A percentile compares a stretch with the other conserved stretches of the same genome.
phyloP scores from a whole-genome alignment of 106 monocot genomes.

The Acorus calamus region DNA sequence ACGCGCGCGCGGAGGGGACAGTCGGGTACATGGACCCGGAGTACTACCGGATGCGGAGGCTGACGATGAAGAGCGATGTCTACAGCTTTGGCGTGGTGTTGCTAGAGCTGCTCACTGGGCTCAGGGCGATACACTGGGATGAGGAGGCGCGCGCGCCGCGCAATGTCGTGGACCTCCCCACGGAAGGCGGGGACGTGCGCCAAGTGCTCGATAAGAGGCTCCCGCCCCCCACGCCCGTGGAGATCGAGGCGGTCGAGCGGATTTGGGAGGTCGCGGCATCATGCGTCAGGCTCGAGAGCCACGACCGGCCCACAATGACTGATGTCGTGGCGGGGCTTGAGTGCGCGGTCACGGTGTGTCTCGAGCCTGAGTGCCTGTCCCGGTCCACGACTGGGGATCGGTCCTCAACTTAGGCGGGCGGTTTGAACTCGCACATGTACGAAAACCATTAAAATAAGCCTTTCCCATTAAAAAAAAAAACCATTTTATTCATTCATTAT shows the following conservation, averaged over 20 bases:
- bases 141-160: slow-evolving; percentile 36
- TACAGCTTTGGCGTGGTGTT: slow-evolving; percentile 86
- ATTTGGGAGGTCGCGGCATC: slow-evolving; percentile 54
- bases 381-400: slow-evolving; percentile 5
- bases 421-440: too few relatives aligned
- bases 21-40: slow-evolving; percentile 91
- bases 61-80: slow-evolving; percentile 78
- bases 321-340: slow-evolving; percentile 51
- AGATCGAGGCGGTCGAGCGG: slow-evolving; percentile 63
- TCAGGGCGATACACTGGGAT: slow-evolving; percentile 44
- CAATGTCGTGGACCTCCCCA: slow-evolving; percentile 64
- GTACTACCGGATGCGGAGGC: slow-evolving; percentile 69
- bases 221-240: slow-evolving; percentile 44
- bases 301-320: slow-evolving; percentile 62
- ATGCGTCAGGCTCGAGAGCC: slow-evolving; percentile 52
- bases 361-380: neutral
- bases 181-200: slow-evolving; percentile 32
- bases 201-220: slow-evolving; percentile 48
- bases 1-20: slow-evolving; percentile 45
- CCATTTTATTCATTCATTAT: too few relatives aligned
- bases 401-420: too few relatives aligned
- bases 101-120: slow-evolving; percentile 64
- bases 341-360: slow-evolving; percentile 32
- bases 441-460: too few relatives aligned
- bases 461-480: too few relatives aligned